Evolutionary conservation across 352 stramenopile genomes (phyloP).

Genomic region (Globisporangium mamillatum): DNA sequence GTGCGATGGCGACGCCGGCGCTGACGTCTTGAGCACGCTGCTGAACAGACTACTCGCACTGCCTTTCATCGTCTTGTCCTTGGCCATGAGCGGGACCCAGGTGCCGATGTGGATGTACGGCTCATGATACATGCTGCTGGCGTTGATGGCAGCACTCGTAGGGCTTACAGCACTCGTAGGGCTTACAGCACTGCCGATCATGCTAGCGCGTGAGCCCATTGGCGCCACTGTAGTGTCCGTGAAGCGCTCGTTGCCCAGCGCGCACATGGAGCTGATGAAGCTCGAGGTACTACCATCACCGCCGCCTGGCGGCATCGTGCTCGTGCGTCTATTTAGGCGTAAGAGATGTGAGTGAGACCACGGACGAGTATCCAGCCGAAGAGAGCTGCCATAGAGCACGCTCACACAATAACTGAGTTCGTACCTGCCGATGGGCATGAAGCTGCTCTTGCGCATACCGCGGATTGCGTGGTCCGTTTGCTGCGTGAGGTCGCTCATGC

Average conservation of each 20-base stretch:
- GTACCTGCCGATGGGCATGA: constrained; percentile 16
- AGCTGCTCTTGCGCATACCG: constrained; percentile 37
- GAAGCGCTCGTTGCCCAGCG: constrained; percentile 31
- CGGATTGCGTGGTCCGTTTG: constrained; percentile 60
- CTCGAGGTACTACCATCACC: constrained; percentile 3
- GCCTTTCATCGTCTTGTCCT: constrained; percentile 28
- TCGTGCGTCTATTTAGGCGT: constrained; percentile 21
- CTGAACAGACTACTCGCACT: constrained; percentile 15
- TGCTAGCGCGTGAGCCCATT: background rate
- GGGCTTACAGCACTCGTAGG: background rate
- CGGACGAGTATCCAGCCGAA: constrained; percentile 2
- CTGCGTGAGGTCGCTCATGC: constrained; percentile 44
- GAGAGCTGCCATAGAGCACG: background rate
- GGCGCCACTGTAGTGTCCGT: background rate
- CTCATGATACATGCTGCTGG: constrained; percentile 37
- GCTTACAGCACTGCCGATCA: background rate
- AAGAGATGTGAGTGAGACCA: constrained; percentile 3
- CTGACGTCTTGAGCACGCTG: constrained; percentile 31
- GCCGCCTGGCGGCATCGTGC: constrained; percentile 11
- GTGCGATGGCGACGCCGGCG: background rate
- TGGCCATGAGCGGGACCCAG: constrained; percentile 64
- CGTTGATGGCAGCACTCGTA: background rate
- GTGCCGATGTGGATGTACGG: constrained; percentile 79
- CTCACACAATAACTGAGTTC: background rate
- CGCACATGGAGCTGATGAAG: constrained; percentile 20